Evolutionary conservation across 495 filamentous ascomycete species (phyloP), one percentile per base, ranked within the genome.

Genomic region (Emericellopsis terricola): DNA sequence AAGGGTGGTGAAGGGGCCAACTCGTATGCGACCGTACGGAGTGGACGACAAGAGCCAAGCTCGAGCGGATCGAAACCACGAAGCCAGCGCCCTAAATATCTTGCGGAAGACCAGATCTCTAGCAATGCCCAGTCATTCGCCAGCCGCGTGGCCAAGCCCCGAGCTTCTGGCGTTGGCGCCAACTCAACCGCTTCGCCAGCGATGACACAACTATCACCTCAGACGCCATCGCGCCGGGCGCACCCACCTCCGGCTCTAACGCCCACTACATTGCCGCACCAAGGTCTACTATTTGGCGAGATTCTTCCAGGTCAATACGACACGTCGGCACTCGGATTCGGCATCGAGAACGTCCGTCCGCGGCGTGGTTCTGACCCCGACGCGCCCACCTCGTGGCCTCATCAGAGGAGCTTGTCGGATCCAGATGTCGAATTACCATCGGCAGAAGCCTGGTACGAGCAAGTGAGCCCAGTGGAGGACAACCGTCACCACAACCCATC

Each of bases 361-460:
- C 47, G 60, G 38, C 49, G 58, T 44, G 60, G 57, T 6, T 62
- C 62, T n/a, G 66, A 67, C 9, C 59, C 65, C 3, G 59, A 48
- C 40, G 28, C 60, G 20, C 45, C 53, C 13, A 49, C 50, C 28
- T 34, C 43, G 14, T 41, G 39, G 9, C 47, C 46, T 23, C 62
- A 59, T 29, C 54, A 55, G 28, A 47, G 61, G 29, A 58, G 54
- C 36, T 46, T 55, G 26, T 65, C 62, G 9, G 52, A 63, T 38
- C 48, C 56, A n/a, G 56, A 56, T n/a, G 43, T 49, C 24, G 60
- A 66, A 37, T 63, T 64, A 4, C 47, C 60, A 26, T 68, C 64
- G 8, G 62, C 65, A 18, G 66, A 57, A 6, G 63, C 64, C 31
- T 68, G 65, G 65, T 68, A 69, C 38, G n/a, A n/a, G n/a, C n/a